Percentiles rank a stretch among this genome's conserved stretches.
Conservation (phyloP, 2,329 filamentous ascomycete genomes). For the Myotisia sp. region DNA sequence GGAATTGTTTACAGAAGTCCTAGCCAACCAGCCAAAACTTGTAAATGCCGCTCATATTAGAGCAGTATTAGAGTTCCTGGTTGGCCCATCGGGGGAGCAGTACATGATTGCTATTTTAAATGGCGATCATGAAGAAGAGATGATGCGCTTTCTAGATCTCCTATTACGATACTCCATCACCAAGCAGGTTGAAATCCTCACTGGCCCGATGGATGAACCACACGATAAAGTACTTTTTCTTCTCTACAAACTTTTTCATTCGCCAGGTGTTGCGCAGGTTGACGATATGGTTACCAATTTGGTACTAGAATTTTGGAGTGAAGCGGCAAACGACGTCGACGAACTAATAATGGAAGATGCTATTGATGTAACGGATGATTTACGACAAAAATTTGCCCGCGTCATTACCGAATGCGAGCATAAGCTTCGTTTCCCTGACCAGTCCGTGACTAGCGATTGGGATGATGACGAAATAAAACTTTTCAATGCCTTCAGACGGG, state of each 20-base stretch:
- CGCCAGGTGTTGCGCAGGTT: conserved; percentile 27
- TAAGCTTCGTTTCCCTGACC: conserved; percentile 28
- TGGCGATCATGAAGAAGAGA: conserved; percentile 25
- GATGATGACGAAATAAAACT: conserved; percentile 29
- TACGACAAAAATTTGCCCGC: conserved; percentile 26
- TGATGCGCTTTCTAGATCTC: conserved; percentile 28
- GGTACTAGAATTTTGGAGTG: conserved; percentile 31
- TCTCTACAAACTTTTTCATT: conserved; percentile 26
- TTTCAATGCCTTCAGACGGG: conserved; percentile 31
- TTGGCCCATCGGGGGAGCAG: conserved; percentile 21
- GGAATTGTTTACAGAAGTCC: conserved; percentile 23
- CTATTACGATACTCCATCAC: conserved; percentile 24
- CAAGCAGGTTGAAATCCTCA: conserved; percentile 19
- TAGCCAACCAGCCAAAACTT: conserved; percentile 18
- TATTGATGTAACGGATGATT: conserved; percentile 18
- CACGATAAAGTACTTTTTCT: conserved; percentile 23
- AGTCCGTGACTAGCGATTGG: conserved; percentile 25
- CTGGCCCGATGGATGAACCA: conserved; percentile 18
- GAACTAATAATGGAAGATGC: conserved; percentile 19
- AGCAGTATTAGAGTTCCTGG: conserved; percentile 22
- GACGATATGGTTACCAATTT: conserved; percentile 26
- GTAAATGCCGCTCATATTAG: conserved; percentile 17
- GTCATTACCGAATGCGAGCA: conserved; percentile 29
- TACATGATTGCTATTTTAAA: conserved; percentile 22
- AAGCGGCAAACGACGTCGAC: conserved; percentile 26